phyloP scores from a whole-genome alignment of 768 basidiomycete genomes.

The Leucocoprinus leucothites region DNA sequence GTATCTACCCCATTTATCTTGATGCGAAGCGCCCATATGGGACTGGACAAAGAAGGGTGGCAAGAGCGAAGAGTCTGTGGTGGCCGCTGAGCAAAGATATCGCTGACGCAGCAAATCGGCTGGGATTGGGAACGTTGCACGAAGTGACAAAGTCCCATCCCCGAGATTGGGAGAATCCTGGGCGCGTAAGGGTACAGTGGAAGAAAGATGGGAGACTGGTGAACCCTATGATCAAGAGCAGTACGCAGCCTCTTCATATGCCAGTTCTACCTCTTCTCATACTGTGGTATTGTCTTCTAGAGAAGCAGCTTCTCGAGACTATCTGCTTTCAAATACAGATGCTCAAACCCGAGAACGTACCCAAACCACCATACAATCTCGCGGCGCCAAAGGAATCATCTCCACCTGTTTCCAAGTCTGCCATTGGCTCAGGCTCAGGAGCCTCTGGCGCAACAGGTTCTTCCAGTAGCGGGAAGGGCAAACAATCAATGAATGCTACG shows the following conservation, averaged over 20 bases:
- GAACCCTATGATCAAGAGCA: constrained; percentile 70
- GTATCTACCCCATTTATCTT: constrained; percentile 95
- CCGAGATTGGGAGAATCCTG: constrained; percentile 98
- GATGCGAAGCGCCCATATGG: constrained; percentile 92
- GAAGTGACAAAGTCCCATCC: constrained; percentile 92
- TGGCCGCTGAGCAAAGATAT: constrained; percentile 96
- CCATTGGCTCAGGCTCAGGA: neutral
- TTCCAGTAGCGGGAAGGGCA: constrained; percentile 40
- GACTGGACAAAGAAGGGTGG: constrained; percentile 78
- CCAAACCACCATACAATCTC: constrained; percentile 57
- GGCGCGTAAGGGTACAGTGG: constrained; percentile 90
- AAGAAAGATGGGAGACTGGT: constrained; percentile 73
- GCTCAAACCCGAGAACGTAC: constrained; percentile 66
- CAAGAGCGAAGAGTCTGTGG: constrained; percentile 79
- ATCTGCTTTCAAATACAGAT: constrained; percentile 72
- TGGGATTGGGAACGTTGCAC: constrained; percentile 80
- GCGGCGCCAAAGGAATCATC: constrained; percentile 12
- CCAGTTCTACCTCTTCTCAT: neutral
- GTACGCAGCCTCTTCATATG: constrained; percentile 40
- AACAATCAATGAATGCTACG: constrained; percentile 37
- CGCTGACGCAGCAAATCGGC: constrained; percentile 71
- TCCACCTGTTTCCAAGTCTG: constrained; percentile 13
- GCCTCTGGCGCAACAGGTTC: constrained; percentile 17
- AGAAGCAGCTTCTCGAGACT: constrained; percentile 76
- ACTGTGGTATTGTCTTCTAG: constrained; percentile 33